Percentiles rank a stretch among this genome's conserved stretches.
These are phyloP conservation scores for Trichocladium uniseriatum DNA, from an alignment of 495 filamentous ascomycete genomes.

Conservation along the genomic window DNA sequence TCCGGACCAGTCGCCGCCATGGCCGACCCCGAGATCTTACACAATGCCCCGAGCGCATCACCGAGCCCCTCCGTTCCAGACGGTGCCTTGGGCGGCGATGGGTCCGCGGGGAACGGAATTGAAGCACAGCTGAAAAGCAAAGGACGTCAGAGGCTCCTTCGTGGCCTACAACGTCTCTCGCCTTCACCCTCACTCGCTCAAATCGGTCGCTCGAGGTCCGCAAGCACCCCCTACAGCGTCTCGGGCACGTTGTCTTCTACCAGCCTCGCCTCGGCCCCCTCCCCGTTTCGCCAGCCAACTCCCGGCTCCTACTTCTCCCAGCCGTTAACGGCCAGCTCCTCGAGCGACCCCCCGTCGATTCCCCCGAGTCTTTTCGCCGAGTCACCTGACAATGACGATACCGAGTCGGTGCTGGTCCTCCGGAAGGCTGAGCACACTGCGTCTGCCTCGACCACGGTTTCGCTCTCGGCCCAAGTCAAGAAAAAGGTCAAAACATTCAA, in stretches of 20 bases:
- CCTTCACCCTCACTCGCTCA: slow-evolving; percentile 71
- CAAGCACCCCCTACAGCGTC: slow-evolving; percentile 53
- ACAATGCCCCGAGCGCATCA: slow-evolving; percentile 1
- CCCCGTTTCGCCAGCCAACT: slow-evolving; percentile 40
- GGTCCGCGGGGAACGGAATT: slow-evolving; percentile 11
- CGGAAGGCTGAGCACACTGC: slow-evolving; percentile 27
- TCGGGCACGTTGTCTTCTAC: slow-evolving; percentile 66
- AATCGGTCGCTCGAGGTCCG: slow-evolving; percentile 52
- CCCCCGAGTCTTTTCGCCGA: slow-evolving; percentile 42
- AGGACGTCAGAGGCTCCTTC: slow-evolving; percentile 64
- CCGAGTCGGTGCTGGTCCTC: slow-evolving; percentile 27
- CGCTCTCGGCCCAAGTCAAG: slow-evolving; percentile 55
- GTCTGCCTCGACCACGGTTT: slow-evolving; percentile 40
- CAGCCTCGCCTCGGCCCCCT: slow-evolving; percentile 57
- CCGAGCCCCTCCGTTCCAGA: slow-evolving; percentile 10
- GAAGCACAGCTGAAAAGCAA: slow-evolving; percentile 55
- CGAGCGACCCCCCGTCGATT: slow-evolving; percentile 54
- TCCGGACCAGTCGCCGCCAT: slow-evolving; percentile 11
- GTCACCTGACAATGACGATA: slow-evolving; percentile 24
- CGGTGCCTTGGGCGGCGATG: slow-evolving; percentile 1
- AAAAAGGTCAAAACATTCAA: slow-evolving; percentile 47
- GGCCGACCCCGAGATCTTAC: slow-evolving; percentile 15
- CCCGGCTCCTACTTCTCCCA: slow-evolving; percentile 51
- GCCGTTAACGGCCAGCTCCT: slow-evolving; percentile 47
- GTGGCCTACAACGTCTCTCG: slow-evolving; percentile 77